Base-by-base conservation (phyloP, 176 grass and related monocot genomes). In the Tuctoria greenei region DNA sequence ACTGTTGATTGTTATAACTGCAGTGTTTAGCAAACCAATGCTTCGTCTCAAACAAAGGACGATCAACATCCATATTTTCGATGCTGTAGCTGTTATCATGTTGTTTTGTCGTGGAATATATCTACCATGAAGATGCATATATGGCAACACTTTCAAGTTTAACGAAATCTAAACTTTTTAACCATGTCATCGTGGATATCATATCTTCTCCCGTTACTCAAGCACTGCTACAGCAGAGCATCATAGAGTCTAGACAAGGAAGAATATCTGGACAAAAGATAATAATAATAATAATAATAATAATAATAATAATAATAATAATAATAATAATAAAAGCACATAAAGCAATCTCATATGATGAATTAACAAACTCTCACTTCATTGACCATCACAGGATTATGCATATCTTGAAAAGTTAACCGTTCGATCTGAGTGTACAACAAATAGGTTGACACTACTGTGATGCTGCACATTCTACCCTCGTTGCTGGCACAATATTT, bases 181-280 rank as follows among this genome's bases (percentile, higher is more conserved):
- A 72, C 8, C 47, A 72, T 12, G 3, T 42, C 73, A 73, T 72
- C 14, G 0, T 64, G 56, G 38, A 43, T 27, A 65, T 57, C 8
- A 8, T 64, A 43, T 47, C 4, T 21, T 57, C 11, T 81, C 14
- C 59, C 54, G 24, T 77, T 67, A 72, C 21, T 66, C 14, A 27
- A 83, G 62, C 23, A 83, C 67, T 14, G 42, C 59, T 72, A 51
- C 10, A 72, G 39, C 45, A 74, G 69, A 40, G 24, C 54, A 52
- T 26, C 23, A 76, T 58, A 64, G 35, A 66, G 7, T 73, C 61
- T 40, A 86, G 14, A 67, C 4, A 73, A 73, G 72, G 31, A 42
- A 36, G 35, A 73, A 17, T 61, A 37, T n/a, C 58, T 54, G 61
- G 20, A 21, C 67, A 67, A 61, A 77, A 40, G 8, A 11, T 37